Base-by-base conservation (phyloP, 768 basidiomycete species). In the Hemileccinum impolitum region DNA sequence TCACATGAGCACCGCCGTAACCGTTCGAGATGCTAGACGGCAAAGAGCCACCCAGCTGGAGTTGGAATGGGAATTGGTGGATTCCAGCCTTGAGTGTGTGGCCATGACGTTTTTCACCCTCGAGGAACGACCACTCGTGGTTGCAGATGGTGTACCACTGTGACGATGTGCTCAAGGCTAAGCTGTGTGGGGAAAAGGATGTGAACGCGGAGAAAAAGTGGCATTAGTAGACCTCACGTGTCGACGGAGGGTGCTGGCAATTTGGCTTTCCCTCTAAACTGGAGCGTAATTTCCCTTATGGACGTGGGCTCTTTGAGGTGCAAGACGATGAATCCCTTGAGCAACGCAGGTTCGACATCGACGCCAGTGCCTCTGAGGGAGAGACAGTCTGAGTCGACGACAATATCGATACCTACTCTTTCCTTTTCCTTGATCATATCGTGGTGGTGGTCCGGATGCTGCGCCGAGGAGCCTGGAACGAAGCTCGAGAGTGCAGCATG, bases 71-170 rank as follows among this genome's bases (percentile, higher is more conserved):
- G 68, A 97, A 97, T 21, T 83, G 70, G 64, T 98, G 95, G 31
- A 82, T 84, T 13, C 95, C 95, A n/a, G 94, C 92, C 71, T 97
- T 96, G 64, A 97, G 84, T 0, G 94, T 97, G 60, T 90, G 92
- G 11, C 78, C 74, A 60, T 87, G 84, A 36, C 75, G 77, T 67
- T 82, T 87, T 58, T 85, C 82, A 48, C 89, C 88, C 58, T 91
- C 86, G 42, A 95, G 83, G 72, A 96, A 94, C 14, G 89, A 87
- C 93, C 91, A 94, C 53, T 93, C 89, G 61, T 94, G 90, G 50
- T 79, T 80, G 67, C 86, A 87, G 37, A 94, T 68, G 37, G 79
- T 72, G 60, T 83, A 86, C 15, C 77, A 80, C 50, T 79, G 65
- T 10, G 72, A 70, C 0, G 78, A 65, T 1, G 48, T 10, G n/a